These are phyloP conservation scores for Trichothecium roseum DNA, from an alignment of 2,329 filamentous ascomycete genomes.

Conservation along the genomic window DNA sequence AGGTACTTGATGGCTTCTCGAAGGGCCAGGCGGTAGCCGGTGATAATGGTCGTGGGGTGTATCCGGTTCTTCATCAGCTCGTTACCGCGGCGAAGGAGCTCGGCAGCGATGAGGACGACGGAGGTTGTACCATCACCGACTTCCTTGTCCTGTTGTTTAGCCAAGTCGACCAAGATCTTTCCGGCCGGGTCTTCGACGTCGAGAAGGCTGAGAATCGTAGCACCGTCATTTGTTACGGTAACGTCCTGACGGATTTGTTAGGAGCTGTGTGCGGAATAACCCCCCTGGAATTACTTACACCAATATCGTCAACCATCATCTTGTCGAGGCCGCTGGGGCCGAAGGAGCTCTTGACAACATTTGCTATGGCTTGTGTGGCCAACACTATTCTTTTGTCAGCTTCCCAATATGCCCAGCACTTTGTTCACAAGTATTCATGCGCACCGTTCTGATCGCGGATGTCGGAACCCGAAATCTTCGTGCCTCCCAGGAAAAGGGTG, in stretches of 20 bases:
- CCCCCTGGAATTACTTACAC: slow-evolving; percentile 42
- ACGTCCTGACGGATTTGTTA: slow-evolving; percentile 55
- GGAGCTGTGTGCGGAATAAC: neutral
- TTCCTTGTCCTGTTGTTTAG: slow-evolving; percentile 98
- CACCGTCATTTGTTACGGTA: slow-evolving; percentile 97
- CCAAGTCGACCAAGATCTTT: slow-evolving; percentile 95
- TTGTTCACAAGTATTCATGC: slow-evolving; percentile 9
- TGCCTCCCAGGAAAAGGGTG: slow-evolving; percentile 90
- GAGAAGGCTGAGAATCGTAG: slow-evolving; percentile 87
- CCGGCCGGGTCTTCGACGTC: slow-evolving; percentile 97
- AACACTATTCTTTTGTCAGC: slow-evolving; percentile 43
- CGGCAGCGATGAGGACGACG: slow-evolving; percentile 92
- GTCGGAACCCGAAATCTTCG: slow-evolving; percentile 94
- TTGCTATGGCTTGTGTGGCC: slow-evolving; percentile 92
- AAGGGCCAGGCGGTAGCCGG: slow-evolving; percentile 88
- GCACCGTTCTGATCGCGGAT: slow-evolving; percentile 94
- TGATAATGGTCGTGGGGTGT: slow-evolving; percentile 98
- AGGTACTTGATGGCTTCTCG: slow-evolving; percentile 97
- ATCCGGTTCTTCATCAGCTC: slow-evolving; percentile 99
- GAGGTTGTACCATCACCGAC: slow-evolving; percentile 98
- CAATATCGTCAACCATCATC: slow-evolving; percentile 99
- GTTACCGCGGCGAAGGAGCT: slow-evolving; percentile 87
- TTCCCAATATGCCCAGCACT: neutral
- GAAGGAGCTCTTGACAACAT: slow-evolving; percentile 98
- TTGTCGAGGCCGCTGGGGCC: slow-evolving; percentile 95